Conservation (phyloP, 1,284 basidiomycete genomes). For the Tremellales sp. region DNA sequence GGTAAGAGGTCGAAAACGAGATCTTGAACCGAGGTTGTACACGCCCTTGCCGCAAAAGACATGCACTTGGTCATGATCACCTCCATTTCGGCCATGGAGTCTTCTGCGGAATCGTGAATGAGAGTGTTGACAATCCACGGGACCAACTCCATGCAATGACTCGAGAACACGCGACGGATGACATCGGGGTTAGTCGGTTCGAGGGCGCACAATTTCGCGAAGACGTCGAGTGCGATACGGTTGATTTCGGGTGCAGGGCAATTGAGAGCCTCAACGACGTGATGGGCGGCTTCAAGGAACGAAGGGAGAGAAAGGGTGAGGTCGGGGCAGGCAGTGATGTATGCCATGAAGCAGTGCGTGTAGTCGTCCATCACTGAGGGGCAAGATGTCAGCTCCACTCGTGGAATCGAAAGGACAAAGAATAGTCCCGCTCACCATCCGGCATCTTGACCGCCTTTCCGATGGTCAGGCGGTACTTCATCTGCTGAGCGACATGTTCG, state of each 20-base stretch:
- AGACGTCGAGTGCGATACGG: constrained; percentile 73
- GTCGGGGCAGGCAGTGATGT: constrained; percentile 66
- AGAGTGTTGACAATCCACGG: constrained; percentile 58
- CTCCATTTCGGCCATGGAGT: constrained; percentile 68
- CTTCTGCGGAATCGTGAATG: constrained; percentile 82
- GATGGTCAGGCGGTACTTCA: constrained; percentile 63
- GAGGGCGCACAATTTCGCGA: constrained; percentile 63
- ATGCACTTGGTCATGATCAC: constrained; percentile 67
- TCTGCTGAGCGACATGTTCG: constrained; percentile 66
- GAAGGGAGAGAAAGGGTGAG: constrained; percentile 71
- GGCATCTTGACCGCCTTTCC: constrained; percentile 69
- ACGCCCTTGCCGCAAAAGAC: too few relatives aligned
- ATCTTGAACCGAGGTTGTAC: constrained; percentile 59
- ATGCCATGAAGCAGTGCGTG: constrained; percentile 70
- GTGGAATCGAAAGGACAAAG: constrained; percentile 4
- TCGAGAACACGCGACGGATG: not conserved
- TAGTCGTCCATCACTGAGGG: constrained; percentile 98
- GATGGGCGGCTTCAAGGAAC: constrained; percentile 70
- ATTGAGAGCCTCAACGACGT: constrained; percentile 69
- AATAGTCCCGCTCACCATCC: constrained; percentile 60
- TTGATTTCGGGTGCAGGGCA: constrained; percentile 76
- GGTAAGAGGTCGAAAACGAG: constrained; percentile 62
- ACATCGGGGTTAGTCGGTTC: constrained; percentile 25
- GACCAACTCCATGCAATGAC: not conserved
- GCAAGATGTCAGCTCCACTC: constrained; percentile 8